A percentile compares a stretch with the other conserved stretches of the same genome.
Evolutionary conservation across 768 basidiomycete genomes (phyloP).

Genomic region (Scleroderma bovista): DNA sequence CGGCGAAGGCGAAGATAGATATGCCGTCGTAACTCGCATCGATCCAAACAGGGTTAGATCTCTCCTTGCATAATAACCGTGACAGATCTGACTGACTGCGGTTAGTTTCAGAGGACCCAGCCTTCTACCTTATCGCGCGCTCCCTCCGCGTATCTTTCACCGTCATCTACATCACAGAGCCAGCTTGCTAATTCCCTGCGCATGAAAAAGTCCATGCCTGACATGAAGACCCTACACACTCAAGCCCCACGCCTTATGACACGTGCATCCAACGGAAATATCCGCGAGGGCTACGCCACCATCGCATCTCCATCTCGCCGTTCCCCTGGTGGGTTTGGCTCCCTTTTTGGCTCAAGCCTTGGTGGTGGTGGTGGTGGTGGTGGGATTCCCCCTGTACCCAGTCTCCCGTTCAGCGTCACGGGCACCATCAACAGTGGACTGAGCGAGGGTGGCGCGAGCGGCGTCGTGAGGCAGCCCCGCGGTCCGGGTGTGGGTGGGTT

Average conservation of each 20-base stretch:
- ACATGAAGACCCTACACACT: constrained; percentile 83
- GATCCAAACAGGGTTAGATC: constrained; percentile 72
- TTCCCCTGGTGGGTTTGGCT: constrained; percentile 62
- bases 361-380: constrained; percentile 29
- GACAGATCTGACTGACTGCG: constrained; percentile 1
- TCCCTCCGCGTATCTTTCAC: constrained; percentile 73
- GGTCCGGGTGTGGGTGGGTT: constrained; percentile 80
- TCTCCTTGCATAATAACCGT: constrained; percentile 4
- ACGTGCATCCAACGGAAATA: constrained; percentile 84
- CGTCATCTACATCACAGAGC: constrained; percentile 40
- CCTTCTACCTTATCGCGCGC: constrained; percentile 65
- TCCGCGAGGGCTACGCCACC: constrained; percentile 80
- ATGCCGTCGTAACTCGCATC: constrained; percentile 90
- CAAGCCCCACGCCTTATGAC: constrained; percentile 74
- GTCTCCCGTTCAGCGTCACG: constrained; percentile 54
- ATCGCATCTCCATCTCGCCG: constrained; percentile 81
- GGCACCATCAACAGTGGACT: constrained; percentile 40
- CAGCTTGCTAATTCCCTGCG: constrained; percentile 55
- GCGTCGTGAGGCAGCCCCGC: constrained; percentile 80
- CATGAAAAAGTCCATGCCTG: constrained; percentile 98
- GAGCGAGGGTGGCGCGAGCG: constrained; percentile 30
- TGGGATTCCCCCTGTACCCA: constrained; percentile 72
- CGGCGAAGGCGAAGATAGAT: constrained; percentile 88
- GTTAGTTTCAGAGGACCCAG: constrained; percentile 37
- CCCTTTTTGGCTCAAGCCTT: constrained; percentile 72